These are phyloP conservation scores for Diaporthe citri DNA, from an alignment of 2,329 filamentous ascomycete species.

Conservation along the genomic window DNA sequence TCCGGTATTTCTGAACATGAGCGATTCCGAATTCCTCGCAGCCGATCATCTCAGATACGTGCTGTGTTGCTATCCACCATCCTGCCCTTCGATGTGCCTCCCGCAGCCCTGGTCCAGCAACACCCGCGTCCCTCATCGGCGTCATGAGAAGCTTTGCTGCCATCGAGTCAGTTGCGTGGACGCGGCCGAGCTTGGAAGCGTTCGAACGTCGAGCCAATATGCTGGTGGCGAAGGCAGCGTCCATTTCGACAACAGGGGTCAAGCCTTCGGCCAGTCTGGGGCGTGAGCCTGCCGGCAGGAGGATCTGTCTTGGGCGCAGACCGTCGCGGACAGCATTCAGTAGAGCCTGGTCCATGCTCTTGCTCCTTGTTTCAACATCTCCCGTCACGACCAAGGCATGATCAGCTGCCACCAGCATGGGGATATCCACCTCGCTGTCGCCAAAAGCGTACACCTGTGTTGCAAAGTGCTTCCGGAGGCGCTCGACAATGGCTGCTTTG, in stretches of 20 bases:
- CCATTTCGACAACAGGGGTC: constrained; percentile 58
- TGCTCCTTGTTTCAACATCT: constrained; percentile 58
- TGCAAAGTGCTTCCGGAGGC: background rate
- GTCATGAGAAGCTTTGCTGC: constrained; percentile 66
- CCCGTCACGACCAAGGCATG: constrained; percentile 69
- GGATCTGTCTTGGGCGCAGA: constrained; percentile 58
- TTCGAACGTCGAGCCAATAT: constrained; percentile 38
- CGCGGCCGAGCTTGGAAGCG: background rate
- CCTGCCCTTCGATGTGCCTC: constrained; percentile 63
- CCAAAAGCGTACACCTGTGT: constrained; percentile 28
- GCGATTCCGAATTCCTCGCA: constrained; percentile 60
- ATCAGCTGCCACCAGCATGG: constrained; percentile 55
- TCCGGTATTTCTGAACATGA: constrained; percentile 64
- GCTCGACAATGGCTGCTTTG: constrained; percentile 55
- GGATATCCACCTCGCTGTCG: constrained; percentile 17
- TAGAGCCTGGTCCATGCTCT: constrained; percentile 64
- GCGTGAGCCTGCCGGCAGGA: constrained; percentile 55
- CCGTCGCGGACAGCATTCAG: constrained; percentile 54
- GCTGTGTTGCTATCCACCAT: constrained; percentile 65
- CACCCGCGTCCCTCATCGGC: constrained; percentile 62
- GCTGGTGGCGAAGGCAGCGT: constrained; percentile 43
- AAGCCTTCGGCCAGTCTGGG: constrained; percentile 56
- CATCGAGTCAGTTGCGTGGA: constrained; percentile 41
- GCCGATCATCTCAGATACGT: constrained; percentile 61
- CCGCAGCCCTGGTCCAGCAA: constrained; percentile 60